Evolutionary conservation across 208 protist species (phyloP).

Genomic region (Sergeia podlipaevii): DNA sequence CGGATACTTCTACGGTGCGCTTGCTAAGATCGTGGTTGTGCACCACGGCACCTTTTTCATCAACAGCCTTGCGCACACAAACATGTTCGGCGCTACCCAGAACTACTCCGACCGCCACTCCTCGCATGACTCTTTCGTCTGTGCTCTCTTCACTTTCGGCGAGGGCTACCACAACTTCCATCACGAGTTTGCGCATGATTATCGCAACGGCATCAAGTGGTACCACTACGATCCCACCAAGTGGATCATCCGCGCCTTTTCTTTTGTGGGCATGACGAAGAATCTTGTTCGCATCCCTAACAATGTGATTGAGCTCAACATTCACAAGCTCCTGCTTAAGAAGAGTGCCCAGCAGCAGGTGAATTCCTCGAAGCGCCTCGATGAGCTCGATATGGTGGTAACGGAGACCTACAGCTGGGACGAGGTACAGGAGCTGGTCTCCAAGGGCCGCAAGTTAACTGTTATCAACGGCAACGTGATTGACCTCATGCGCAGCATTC

Average conservation of each 20-base stretch:
- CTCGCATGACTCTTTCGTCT: constrained; percentile 79
- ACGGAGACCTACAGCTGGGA: constrained; percentile 53
- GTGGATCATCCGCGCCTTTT: constrained; percentile 68
- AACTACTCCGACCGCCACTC: constrained; percentile 82
- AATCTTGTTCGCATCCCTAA: constrained; percentile 66
- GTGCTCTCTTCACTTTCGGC: constrained; percentile 80
- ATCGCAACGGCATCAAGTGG: constrained; percentile 88
- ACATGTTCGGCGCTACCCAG: constrained; percentile 56
- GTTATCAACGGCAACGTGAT: constrained; percentile 65
- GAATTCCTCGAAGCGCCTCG: constrained; percentile 31
- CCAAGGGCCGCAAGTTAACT: constrained; percentile 57
- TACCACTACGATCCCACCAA: constrained; percentile 92
- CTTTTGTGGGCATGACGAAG: constrained; percentile 52
- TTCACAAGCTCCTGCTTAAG: constrained; percentile 48
- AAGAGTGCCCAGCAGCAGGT: constrained; percentile 27
- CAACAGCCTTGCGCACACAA: constrained; percentile 88
- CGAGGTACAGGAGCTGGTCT: constrained; percentile 49
- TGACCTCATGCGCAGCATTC: constrained; percentile 59
- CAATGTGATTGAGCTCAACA: constrained; percentile 57
- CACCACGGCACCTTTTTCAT: constrained; percentile 93
- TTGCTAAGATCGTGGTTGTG: constrained; percentile 75
- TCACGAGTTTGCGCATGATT: constrained; percentile 91
- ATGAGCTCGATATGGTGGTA: constrained; percentile 31
- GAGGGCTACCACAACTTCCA: constrained; percentile 95
- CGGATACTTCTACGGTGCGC: constrained; percentile 83